phyloP scores from a whole-genome alignment of 2,329 filamentous ascomycete genomes.

The Chaetomiaceae sp. region DNA sequence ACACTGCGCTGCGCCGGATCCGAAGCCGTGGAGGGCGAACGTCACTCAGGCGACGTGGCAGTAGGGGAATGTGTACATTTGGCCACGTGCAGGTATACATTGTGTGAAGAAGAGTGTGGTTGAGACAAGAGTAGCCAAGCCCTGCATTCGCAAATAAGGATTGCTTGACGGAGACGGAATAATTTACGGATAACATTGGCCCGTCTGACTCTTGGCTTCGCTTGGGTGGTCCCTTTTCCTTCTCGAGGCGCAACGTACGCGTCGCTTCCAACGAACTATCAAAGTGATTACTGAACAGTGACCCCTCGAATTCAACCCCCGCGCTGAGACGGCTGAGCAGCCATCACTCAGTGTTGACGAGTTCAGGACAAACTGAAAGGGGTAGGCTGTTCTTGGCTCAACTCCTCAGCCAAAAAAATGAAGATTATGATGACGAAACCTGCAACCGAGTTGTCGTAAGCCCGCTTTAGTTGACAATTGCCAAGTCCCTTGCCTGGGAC shows the following conservation, averaged over 20 bases:
- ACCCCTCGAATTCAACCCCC: too few species aligned
- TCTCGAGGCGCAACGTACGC: too few species aligned
- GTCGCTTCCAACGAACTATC: too few species aligned
- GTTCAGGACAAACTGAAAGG: neutral
- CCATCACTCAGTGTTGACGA: neutral
- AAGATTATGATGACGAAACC: neutral
- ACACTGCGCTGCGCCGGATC: conserved; percentile 5
- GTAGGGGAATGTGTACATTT: neutral
- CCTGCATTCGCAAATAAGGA: too few species aligned
- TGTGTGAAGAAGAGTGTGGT: too few species aligned
- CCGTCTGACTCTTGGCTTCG: neutral
- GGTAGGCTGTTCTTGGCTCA: neutral
- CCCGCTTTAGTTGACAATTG: too few species aligned
- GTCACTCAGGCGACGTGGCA: conserved; percentile 9
- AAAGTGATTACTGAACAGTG: neutral
- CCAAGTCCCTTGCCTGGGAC: too few species aligned
- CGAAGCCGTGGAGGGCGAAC: conserved; percentile 11
- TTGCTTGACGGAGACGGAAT: too few species aligned
- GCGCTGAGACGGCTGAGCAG: neutral
- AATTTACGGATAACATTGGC: neutral
- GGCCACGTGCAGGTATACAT: too few species aligned
- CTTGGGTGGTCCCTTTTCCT: too few species aligned
- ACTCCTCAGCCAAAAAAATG: neutral
- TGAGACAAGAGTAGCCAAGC: too few species aligned
- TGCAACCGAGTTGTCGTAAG: neutral